Conservation (phyloP, 345 rosid genomes). For the Rhizophora mangle region DNA sequence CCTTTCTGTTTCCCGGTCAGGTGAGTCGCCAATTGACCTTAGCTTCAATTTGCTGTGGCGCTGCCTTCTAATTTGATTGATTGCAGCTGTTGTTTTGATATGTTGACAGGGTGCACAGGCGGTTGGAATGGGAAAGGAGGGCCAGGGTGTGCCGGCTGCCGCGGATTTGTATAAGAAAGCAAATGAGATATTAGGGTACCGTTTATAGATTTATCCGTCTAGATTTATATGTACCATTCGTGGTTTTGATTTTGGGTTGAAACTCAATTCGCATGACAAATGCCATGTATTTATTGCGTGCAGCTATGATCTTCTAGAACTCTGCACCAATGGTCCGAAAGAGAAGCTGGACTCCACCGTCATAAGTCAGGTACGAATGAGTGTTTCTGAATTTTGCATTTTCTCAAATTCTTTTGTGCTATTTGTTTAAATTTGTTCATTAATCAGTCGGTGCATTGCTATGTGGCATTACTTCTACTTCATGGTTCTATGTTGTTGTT, state of each 20-base stretch:
- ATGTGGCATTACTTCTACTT: neutral
- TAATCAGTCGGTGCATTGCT: no score
- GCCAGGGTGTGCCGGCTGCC: slow-evolving; percentile 71
- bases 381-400: no score
- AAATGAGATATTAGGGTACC: slow-evolving; percentile 38
- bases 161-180: slow-evolving; percentile 77
- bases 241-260: slow-evolving; percentile 1
- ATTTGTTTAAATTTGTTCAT: neutral
- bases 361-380: slow-evolving; percentile 70
- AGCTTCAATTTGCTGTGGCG: no score
- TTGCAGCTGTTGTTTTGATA: no score
- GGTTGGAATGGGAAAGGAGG: slow-evolving; percentile 95
- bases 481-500: neutral
- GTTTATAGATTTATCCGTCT: neutral
- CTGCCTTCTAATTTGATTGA: no score
- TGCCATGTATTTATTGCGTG: slow-evolving; percentile 18
- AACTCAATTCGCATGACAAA: neutral
- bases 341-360: slow-evolving; percentile 94
- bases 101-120: slow-evolving; percentile 86
- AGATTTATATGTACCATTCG: no score
- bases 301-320: slow-evolving; percentile 92
- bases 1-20: slow-evolving; percentile 57
- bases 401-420: neutral
- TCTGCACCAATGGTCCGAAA: slow-evolving; percentile 88
- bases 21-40: slow-evolving; percentile 26